Evolutionary conservation across 1,284 basidiomycete genomes (phyloP).

Genomic region (Ustanciosporium gigantosporum): DNA sequence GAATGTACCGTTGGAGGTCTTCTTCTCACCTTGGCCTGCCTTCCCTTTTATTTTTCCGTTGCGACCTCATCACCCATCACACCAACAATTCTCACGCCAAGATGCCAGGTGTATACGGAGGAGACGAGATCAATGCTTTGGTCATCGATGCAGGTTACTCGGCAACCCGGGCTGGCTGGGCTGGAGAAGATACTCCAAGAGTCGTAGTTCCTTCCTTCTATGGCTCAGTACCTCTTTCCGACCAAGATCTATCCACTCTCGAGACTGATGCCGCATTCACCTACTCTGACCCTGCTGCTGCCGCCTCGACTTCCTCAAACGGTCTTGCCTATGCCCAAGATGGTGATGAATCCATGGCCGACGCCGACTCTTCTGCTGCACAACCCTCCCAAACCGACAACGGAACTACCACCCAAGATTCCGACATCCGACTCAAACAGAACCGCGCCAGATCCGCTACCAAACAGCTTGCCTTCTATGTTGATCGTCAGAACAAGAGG

Average conservation of each 20-base stretch:
- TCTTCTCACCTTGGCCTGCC: too few species aligned
- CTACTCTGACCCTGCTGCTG: constrained; percentile 3
- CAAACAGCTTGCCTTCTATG: constrained; percentile 24
- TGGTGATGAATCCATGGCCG: constrained; percentile 20
- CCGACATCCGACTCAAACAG: constrained; percentile 27
- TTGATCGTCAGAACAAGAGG: constrained; percentile 66
- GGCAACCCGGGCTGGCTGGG: constrained; percentile 81
- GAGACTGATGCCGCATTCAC: constrained; percentile 27
- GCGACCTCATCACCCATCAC: too few species aligned
- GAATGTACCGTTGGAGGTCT: too few species aligned
- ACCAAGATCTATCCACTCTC: constrained; percentile 57
- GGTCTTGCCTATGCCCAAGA: constrained; percentile 8
- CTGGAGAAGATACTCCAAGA: constrained; percentile 94
- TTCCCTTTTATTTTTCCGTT: too few species aligned
- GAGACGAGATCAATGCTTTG: constrained; percentile 88
- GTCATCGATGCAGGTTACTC: constrained; percentile 93
- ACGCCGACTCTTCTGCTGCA: constrained; percentile 3
- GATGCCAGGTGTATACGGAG: constrained; percentile 60
- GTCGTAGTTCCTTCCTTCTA: constrained; percentile 87
- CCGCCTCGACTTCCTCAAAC: not conserved
- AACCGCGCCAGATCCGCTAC: constrained; percentile 23
- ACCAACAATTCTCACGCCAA: too few species aligned
- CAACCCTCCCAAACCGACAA: constrained; percentile 9
- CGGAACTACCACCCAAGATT: constrained; percentile 16
- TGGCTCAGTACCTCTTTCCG: constrained; percentile 68